phyloP scores from a whole-genome alignment of 192 early-diverging fungal species.

The Entomortierella chlamydospora region DNA sequence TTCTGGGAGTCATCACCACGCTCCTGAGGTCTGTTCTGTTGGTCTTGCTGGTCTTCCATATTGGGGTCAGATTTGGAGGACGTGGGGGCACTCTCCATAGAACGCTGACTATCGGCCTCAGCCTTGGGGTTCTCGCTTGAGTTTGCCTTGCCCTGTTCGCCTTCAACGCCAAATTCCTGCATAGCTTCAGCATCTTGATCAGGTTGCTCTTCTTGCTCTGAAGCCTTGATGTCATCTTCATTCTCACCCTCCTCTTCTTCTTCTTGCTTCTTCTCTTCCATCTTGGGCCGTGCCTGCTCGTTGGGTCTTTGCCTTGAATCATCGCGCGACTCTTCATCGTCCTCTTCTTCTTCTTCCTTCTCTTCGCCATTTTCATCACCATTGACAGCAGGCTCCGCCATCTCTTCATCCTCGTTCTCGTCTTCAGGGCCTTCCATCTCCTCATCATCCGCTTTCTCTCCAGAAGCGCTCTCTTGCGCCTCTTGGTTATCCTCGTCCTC shows the following conservation, averaged over 20 bases:
- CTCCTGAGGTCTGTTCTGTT: slow-evolving; percentile 54
- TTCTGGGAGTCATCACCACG: slow-evolving; percentile 52
- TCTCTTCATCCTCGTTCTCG: slow-evolving; percentile 26
- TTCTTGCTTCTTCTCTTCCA: slow-evolving; percentile 29
- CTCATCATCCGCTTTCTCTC: slow-evolving; percentile 48
- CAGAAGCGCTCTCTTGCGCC: slow-evolving; percentile 35
- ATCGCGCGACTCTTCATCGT: slow-evolving; percentile 46
- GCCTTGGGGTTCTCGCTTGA: slow-evolving; percentile 60
- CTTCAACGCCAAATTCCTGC: slow-evolving; percentile 77
- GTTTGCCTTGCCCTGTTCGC: slow-evolving; percentile 67
- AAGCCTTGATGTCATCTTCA: slow-evolving; percentile 60
- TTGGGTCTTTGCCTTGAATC: slow-evolving; percentile 45
- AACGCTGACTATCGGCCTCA: slow-evolving; percentile 65
- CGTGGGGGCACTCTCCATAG: slow-evolving; percentile 49
- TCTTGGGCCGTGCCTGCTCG: slow-evolving; percentile 34
- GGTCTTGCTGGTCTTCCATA: slow-evolving; percentile 58
- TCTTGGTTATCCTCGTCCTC: slow-evolving; percentile 52
- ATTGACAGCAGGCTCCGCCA: slow-evolving; percentile 30
- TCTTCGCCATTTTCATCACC: slow-evolving; percentile 31
- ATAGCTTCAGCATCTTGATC: slow-evolving; percentile 62
- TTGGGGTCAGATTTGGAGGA: slow-evolving; percentile 45
- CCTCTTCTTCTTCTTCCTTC: slow-evolving; percentile 40
- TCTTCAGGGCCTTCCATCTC: slow-evolving; percentile 50
- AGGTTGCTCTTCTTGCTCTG: slow-evolving; percentile 59
- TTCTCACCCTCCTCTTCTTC: slow-evolving; percentile 57